Conservation (phyloP, 2,329 filamentous ascomycete genomes). For the Apiospora phragmitis region DNA sequence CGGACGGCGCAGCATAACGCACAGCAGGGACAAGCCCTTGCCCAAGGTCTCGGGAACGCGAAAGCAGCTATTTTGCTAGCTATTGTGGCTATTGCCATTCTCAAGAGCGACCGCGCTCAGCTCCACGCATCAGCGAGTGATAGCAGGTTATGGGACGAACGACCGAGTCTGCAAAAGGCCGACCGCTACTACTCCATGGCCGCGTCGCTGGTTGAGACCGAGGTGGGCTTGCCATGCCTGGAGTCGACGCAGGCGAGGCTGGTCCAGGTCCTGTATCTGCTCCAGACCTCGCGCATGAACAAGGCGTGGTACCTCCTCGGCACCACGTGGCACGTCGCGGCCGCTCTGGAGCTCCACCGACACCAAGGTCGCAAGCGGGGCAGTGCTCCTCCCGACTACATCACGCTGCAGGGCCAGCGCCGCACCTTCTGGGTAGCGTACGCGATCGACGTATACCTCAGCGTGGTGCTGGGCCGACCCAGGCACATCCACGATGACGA, state of each 20-base stretch:
- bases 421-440: conserved; percentile 63
- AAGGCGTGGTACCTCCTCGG: conserved; percentile 63
- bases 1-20: conserved; percentile 25
- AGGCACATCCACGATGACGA: conserved; percentile 63
- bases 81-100: conserved; percentile 48
- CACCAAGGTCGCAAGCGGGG: conserved; percentile 18
- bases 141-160: too few species aligned
- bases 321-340: conserved; percentile 53
- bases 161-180: conserved; percentile 13
- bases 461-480: conserved; percentile 63
- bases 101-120: conserved; percentile 30
- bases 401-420: conserved; percentile 44
- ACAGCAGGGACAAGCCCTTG: neutral
- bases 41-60: conserved; percentile 41
- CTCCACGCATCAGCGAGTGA: neutral
- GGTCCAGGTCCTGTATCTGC: conserved; percentile 58
- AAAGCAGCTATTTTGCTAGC: conserved; percentile 48
- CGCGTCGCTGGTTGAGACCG: conserved; percentile 40
- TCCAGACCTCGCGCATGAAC: conserved; percentile 60
- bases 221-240: conserved; percentile 53
- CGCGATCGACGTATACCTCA: conserved; percentile 62
- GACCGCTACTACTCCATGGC: conserved; percentile 31
- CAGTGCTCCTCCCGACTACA: conserved; percentile 36
- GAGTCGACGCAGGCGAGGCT: conserved; percentile 59
- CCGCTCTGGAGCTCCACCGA: conserved; percentile 44